Evolutionary conservation across 352 stramenopile genomes (phyloP), one percentile per base, ranked within the genome.

Genomic region (Aphanomyces cochlioides): DNA sequence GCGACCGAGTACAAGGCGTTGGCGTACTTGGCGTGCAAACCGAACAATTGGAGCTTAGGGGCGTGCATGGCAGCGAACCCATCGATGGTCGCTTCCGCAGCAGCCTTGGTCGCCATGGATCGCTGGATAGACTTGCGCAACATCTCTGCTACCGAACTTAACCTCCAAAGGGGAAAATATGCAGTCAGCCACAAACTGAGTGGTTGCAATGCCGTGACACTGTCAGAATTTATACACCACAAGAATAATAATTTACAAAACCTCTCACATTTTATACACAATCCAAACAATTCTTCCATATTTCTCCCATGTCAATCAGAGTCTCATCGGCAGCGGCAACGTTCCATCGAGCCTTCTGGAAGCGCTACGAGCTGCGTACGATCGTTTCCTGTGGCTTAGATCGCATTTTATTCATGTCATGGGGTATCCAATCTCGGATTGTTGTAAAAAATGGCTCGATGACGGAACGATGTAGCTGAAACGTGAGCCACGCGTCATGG

Each of bases 1-100:
- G 95, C 96, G 63, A 98, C 96, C 74, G 90, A 90, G 90, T 98
- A 99, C 21, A 97, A 88, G 45, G 97, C 97, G 76, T 98, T 98
- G 72, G 97, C 96, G 83, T 99, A 99, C 53, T 96, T 89, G 56
- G 96, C 96, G 76, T 96, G 89, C 50, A 98, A 78, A 38, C 97
- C 97, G 77, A 98, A 98, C n/a, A 99, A 79, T 75, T 98, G 88
- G 73, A 98, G 78, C 84, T 94, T 92, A 47, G 86, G 86, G 77
- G 92, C 84, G 71, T 83, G 88, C 86, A 94, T 94, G 66, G 84
- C 71, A 57, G 83, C 82, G 53, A 92, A 94, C 66, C 85, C 77
- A 50, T 81, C 83, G 56, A 94, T 87, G 7, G 64, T 70, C 19
- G 45, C 64, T 50, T 70, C 64, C 8, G 38, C n/a, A 8, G 60